Conservation (phyloP, 2,329 filamentous ascomycete species). For the Aspergillus pseudoglaucus region DNA sequence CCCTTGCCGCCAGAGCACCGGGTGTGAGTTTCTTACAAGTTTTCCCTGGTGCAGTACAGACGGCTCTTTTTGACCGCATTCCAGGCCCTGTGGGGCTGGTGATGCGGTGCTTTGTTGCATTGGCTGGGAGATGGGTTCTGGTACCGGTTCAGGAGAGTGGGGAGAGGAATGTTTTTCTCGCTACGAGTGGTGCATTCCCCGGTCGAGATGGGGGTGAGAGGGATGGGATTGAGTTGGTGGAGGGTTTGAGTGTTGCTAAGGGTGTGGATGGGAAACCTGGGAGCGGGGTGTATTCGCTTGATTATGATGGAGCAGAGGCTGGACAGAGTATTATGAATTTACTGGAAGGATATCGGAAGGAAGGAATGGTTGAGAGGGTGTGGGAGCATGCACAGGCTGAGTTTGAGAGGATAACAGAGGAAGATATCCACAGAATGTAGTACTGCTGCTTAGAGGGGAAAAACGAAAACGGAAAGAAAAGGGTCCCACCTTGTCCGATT, state of each 20-base stretch:
- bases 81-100: constrained; percentile 1
- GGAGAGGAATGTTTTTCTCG: constrained; percentile 40
- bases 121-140: constrained; percentile 19
- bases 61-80: constrained; percentile 28
- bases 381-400: constrained; percentile 26
- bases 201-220: constrained; percentile 3
- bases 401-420: constrained; percentile 9
- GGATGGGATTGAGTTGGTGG: constrained; percentile 7
- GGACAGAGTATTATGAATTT: constrained; percentile 10
- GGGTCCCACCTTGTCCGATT: too few relatives aligned
- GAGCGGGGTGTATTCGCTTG: constrained; percentile 23
- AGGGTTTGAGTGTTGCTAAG: constrained; percentile 3
- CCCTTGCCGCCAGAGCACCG: constrained; percentile 42
- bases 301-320: constrained; percentile 16
- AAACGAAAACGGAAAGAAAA: too few relatives aligned
- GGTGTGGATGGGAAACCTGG: constrained; percentile 21
- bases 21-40: constrained; percentile 44
- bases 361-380: constrained; percentile 22
- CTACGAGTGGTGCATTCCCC: constrained; percentile 14
- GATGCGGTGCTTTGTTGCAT: constrained; percentile 17
- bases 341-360: constrained; percentile 21
- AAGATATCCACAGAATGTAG: too few relatives aligned
- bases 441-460: too few relatives aligned
- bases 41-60: constrained; percentile 44
- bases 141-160: constrained; percentile 33